phyloP scores from a whole-genome alignment of 2,329 filamentous ascomycete genomes.

The Aspergillus fumigatiaffinis region DNA sequence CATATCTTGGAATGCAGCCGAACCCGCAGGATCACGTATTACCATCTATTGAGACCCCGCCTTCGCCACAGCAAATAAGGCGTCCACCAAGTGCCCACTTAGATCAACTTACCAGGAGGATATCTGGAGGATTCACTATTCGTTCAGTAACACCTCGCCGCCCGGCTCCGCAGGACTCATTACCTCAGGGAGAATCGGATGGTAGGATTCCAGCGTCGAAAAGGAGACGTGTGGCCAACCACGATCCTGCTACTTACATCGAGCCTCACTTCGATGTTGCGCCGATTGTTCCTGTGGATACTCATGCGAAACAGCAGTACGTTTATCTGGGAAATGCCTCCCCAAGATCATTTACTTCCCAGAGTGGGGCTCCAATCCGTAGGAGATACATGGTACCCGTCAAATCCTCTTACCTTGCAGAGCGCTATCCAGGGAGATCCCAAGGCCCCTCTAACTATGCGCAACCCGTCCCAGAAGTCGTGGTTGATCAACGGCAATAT shows the following conservation, averaged over 20 bases:
- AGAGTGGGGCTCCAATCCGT: conserved; percentile 18
- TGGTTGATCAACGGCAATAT: conserved; percentile 14
- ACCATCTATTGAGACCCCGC: conserved; percentile 34
- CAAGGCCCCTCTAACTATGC: conserved; percentile 12
- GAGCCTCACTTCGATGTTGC: conserved; percentile 11
- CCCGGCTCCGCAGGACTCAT: conserved; percentile 19
- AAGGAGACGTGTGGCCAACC: conserved; percentile 30
- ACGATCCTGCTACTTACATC: conserved; percentile 15
- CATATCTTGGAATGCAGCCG: conserved; percentile 13
- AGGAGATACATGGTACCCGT: conserved; percentile 20
- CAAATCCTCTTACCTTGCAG: conserved; percentile 15
- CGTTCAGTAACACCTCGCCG: conserved; percentile 29
- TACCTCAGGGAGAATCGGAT: conserved; percentile 18
- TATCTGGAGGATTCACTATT: conserved; percentile 22
- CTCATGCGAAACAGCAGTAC: conserved; percentile 15
- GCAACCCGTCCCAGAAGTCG: conserved; percentile 13
- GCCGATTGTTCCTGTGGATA: conserved; percentile 10
- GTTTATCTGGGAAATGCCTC: conserved; percentile 14
- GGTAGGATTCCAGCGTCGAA: conserved; percentile 27
- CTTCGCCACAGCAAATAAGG: conserved; percentile 20
- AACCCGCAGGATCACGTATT: conserved; percentile 28
- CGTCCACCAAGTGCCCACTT: conserved; percentile 20
- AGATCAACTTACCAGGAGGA: conserved; percentile 26
- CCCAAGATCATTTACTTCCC: conserved; percentile 11
- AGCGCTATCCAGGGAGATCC: conserved; percentile 14